Conservation (phyloP, 768 basidiomycete genomes). For the Cyclocybe aegerita region DNA sequence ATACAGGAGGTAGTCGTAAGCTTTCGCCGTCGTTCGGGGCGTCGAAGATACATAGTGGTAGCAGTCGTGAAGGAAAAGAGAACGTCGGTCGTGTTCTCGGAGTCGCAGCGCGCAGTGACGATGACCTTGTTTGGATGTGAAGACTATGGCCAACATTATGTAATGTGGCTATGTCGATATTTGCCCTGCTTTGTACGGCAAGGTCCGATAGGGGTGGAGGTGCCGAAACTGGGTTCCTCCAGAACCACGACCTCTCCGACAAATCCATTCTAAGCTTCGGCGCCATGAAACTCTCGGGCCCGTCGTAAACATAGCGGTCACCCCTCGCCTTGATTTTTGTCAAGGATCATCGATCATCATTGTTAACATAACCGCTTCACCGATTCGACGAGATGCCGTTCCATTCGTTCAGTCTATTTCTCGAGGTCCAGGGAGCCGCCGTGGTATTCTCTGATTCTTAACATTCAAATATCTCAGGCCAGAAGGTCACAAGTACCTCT, state of each 20-base stretch:
- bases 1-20: slow-evolving; percentile 2
- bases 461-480: too few relatives aligned
- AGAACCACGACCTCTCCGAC: not conserved
- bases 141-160: slow-evolving; percentile 6
- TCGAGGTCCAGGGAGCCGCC: too few relatives aligned
- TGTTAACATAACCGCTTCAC: too few relatives aligned
- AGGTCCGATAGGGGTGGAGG: not conserved
- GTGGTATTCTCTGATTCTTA: too few relatives aligned
- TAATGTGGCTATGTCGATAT: not conserved
- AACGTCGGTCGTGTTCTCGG: not conserved
- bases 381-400: too few relatives aligned
- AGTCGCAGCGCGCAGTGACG: not conserved
- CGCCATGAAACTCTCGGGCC: too few relatives aligned
- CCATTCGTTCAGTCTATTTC: too few relatives aligned
- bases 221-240: not conserved
- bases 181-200: not conserved
- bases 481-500: too few relatives aligned
- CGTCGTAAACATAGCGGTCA: too few relatives aligned
- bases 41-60: slow-evolving; percentile 17
- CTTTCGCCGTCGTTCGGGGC: slow-evolving; percentile 24
- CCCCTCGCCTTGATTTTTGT: too few relatives aligned
- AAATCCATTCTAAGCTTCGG: too few relatives aligned
- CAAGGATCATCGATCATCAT: too few relatives aligned
- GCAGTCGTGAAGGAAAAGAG: not conserved
- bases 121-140: slow-evolving; percentile 13